These are phyloP conservation scores for Tylopilus subfusipes DNA, from an alignment of 768 basidiomycete genomes.

Conservation along the genomic window DNA sequence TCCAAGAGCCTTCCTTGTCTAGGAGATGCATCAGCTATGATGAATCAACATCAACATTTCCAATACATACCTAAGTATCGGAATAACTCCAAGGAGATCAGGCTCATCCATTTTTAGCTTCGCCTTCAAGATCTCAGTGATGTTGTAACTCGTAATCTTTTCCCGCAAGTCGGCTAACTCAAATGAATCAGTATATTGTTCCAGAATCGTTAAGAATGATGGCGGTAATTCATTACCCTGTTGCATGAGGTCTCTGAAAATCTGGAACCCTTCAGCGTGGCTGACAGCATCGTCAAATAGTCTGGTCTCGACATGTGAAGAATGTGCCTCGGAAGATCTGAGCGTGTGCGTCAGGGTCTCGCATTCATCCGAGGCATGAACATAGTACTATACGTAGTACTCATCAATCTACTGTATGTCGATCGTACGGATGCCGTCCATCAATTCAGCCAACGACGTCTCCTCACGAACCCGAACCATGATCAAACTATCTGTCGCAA, in stretches of 20 bases:
- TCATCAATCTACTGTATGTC: too few relatives aligned
- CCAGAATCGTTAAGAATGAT: neutral
- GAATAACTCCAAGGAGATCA: slow-evolving; percentile 20
- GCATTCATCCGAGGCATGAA: too few relatives aligned
- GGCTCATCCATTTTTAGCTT: slow-evolving; percentile 18
- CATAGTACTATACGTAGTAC: too few relatives aligned
- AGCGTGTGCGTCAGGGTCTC: too few relatives aligned
- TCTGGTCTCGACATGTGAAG: slow-evolving; percentile 18
- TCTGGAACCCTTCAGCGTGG: slow-evolving; percentile 19
- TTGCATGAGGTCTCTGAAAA: slow-evolving; percentile 18
- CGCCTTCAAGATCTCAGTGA: slow-evolving; percentile 8
- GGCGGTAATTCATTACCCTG: slow-evolving; percentile 9
- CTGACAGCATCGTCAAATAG: slow-evolving; percentile 24
- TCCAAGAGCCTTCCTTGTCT: slow-evolving; percentile 7
- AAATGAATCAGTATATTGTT: neutral
- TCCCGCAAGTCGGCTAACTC: slow-evolving; percentile 9
- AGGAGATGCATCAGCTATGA: neutral
- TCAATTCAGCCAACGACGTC: too few relatives aligned
- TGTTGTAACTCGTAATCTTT: slow-evolving; percentile 4
- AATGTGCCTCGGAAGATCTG: slow-evolving; percentile 10
- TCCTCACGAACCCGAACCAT: too few relatives aligned
- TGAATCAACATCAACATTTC: neutral
- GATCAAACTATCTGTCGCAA: too few relatives aligned
- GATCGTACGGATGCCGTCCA: too few relatives aligned
- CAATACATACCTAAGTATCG: slow-evolving; percentile 10